Evolutionary conservation across 768 basidiomycete species (phyloP), one percentile per base, ranked within the genome.

Genomic region (Mycena maculata): DNA sequence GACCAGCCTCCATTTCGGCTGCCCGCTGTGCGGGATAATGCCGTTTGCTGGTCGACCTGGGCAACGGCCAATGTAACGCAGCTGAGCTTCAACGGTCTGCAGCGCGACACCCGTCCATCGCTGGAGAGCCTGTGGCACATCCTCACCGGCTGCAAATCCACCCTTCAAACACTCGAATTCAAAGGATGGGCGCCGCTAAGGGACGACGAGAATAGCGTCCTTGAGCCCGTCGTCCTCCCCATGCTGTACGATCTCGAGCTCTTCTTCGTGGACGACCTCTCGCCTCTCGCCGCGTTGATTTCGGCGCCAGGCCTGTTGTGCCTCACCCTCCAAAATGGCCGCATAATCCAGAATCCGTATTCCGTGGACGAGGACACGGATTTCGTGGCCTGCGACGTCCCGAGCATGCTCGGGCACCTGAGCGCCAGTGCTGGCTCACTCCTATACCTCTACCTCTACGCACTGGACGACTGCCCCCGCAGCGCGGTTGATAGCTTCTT

Each of bases 1-100:
- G n/a, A n/a, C n/a, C n/a, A n/a, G n/a, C n/a, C n/a, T n/a, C 60
- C 62, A 6, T 56, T 63, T 36, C 54, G 44, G n/a, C 45, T 63
- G 12, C 54, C 54, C 18, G 12, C 28, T 13, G 31, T 36, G 33
- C 7, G 20, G 16, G 42, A 53, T 30, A 42, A 13, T 22, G 22
- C 22, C 11, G 47, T 63, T 18, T 36, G 13, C 20, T 64, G 63
- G 63, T 42, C 45, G 10, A 50, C 11, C 22, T 64, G 63, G 55
- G 36, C 10, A 3, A 23, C 63, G 16, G 22, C 33, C 0, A 41
- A 50, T 22, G 5, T 65, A 18, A 65, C 63, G 12, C 30, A 42
- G 28, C 49, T 65, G 11, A 27, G 2, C 27, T 39, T 65, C 36
- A 65, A 65, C 48, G 63, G 63, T 16, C 49, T 65, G 16, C 4